Base-by-base conservation (phyloP, 2,329 filamentous ascomycete genomes). In the Plectosphaerella cucumerina region DNA sequence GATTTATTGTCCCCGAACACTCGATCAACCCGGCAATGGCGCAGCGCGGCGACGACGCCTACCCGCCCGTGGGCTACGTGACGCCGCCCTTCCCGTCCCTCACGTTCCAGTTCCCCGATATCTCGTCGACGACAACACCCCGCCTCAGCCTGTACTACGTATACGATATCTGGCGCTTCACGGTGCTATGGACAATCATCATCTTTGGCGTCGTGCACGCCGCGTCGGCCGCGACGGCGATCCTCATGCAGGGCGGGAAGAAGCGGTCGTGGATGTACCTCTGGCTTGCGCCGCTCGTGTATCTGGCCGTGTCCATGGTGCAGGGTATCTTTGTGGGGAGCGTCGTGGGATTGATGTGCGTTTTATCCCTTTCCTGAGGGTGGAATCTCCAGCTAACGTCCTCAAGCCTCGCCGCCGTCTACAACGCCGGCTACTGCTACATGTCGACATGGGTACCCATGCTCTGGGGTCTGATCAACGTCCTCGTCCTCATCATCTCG, bases 391-490 rank as follows among this genome's bases (percentile, higher is more conserved):
- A 31, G 17, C 21, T 20, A 31, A 8, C 21, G 14, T 18, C n/a
- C n/a, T n/a, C n/a, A n/a, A 92, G 89, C 46, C 73, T 95, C 18
- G 90, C 89, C 12, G 89, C 86, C 9, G 82, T 93, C 34, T 96
- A 96, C 64, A 81, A 84, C 59, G 81, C 87, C 3, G 92, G 90
- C 42, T 90, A 87, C 68, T 96, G 93, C 65, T 78, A 85, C 61
- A 94, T 96, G 90, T 93, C 90, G 44, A 96, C 92, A 0, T 96
- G 91, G 91, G 89, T 96, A 48, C 92, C 92, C 0, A 87, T 94
- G 62, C 80, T 92, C 20, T 96, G 92, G 92, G 89, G 84, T 1
- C 79, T 89, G 63, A 87, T 93, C 66, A 96, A 90, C 65, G 85
- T 93, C 10, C 68, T 96, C 44, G 80, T 95, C 26, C 74, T 97